Percentiles rank a stretch among this genome's conserved stretches.
Evolutionary conservation across 139 green algal genomes (phyloP).

Genomic region (Chlorella sp.): DNA sequence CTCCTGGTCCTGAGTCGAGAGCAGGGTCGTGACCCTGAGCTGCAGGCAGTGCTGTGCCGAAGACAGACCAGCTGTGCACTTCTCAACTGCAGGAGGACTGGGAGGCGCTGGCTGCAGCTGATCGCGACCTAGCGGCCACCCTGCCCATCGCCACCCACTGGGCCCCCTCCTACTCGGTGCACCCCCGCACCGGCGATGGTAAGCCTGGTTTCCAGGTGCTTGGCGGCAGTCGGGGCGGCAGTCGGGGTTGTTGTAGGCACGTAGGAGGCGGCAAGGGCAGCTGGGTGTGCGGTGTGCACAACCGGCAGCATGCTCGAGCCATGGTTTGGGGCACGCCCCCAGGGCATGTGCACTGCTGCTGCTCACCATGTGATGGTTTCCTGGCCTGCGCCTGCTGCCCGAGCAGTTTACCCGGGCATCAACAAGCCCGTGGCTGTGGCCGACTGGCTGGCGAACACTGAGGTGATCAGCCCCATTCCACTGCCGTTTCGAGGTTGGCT

Average conservation of each 20-base stretch:
- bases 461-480: no score
- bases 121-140: background rate
- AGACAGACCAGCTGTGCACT: background rate
- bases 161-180: conserved; percentile 60
- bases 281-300: no score
- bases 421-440: conserved; percentile 83
- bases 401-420: conserved; percentile 34
- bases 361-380: no score
- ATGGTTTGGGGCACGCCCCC: no score
- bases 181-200: conserved; percentile 53
- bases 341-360: no score
- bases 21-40: background rate
- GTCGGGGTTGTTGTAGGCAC: background rate
- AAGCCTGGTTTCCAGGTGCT: background rate
- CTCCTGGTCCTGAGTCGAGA: background rate
- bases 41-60: background rate
- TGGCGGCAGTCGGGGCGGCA: background rate
- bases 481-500: no score
- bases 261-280: background rate
- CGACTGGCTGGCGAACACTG: conserved; percentile 64
- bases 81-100: background rate
- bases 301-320: background rate
- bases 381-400: background rate
- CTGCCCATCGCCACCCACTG: conserved; percentile 57
- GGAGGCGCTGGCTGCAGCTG: background rate